These are phyloP conservation scores for Penicillium nucicola DNA, from an alignment of 495 filamentous ascomycete species.

Conservation along the genomic window DNA sequence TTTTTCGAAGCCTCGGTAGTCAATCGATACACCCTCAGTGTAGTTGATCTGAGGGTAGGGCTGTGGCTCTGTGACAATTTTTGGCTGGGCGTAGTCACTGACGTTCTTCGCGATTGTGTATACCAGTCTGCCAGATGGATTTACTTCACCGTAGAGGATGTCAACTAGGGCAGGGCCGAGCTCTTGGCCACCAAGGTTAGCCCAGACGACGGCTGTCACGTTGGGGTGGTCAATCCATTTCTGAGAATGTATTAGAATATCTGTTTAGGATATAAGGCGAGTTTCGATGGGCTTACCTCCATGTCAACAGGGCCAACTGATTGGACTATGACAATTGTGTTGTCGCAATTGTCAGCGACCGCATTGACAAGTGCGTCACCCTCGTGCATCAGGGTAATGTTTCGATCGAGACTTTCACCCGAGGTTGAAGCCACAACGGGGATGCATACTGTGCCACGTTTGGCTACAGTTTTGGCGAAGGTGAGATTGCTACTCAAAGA, in stretches of 20 bases:
- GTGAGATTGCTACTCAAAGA: not conserved
- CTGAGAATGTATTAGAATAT: slow-evolving; percentile 33
- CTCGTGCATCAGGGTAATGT: slow-evolving; percentile 25
- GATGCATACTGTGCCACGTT: slow-evolving; percentile 2
- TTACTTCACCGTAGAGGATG: slow-evolving; percentile 65
- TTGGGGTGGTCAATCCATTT: slow-evolving; percentile 40
- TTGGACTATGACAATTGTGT: slow-evolving; percentile 43
- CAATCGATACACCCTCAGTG: too few relatives aligned
- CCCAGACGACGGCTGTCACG: slow-evolving; percentile 67
- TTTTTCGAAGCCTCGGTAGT: too few relatives aligned
- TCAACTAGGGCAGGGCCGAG: slow-evolving; percentile 67
- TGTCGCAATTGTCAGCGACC: slow-evolving; percentile 49
- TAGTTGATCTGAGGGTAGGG: too few relatives aligned
- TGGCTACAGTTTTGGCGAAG: not conserved
- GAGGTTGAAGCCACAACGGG: slow-evolving; percentile 40
- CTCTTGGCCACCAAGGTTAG: slow-evolving; percentile 72
- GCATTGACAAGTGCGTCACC: slow-evolving; percentile 48
- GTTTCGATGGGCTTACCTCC: too few relatives aligned
- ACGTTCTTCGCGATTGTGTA: slow-evolving; percentile 67
- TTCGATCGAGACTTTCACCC: slow-evolving; percentile 53
- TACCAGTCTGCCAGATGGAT: slow-evolving; percentile 67
- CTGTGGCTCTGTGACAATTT: too few relatives aligned
- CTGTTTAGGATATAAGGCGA: slow-evolving; percentile 11
- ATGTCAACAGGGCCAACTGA: too few relatives aligned
- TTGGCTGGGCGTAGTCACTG: too few relatives aligned